Conservation (phyloP, 2,329 filamentous ascomycete species). For the Talaromyces islandicus region DNA sequence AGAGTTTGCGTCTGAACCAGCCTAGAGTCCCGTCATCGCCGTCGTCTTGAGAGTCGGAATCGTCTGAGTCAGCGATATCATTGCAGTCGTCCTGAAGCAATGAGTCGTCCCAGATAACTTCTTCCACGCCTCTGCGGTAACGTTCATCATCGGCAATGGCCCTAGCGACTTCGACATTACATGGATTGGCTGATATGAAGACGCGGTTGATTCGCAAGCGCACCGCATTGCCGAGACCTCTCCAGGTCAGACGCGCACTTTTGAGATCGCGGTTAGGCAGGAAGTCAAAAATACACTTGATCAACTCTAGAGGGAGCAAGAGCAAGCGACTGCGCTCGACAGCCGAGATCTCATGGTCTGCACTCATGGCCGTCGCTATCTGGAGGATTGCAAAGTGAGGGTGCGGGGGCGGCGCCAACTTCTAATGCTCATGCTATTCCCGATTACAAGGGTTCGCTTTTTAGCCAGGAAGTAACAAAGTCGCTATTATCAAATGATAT, state of each 20-base stretch:
- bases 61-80: no score
- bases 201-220: constrained; percentile 28
- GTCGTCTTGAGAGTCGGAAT: background rate
- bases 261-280: constrained; percentile 23
- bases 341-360: background rate
- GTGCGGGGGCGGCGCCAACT: no score
- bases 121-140: constrained; percentile 25
- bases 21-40: background rate
- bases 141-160: constrained; percentile 31
- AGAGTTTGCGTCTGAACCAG: background rate
- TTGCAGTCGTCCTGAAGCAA: no score
- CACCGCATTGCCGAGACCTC: constrained; percentile 8
- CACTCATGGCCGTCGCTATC: background rate
- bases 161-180: constrained; percentile 32
- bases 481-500: no score
- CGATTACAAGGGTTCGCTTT: no score
- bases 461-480: no score
- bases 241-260: constrained; percentile 20
- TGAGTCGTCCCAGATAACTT: constrained; percentile 31
- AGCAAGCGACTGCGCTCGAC: background rate
- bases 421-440: no score
- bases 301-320: background rate
- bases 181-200: constrained; percentile 37
- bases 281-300: background rate
- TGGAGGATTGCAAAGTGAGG: no score